Base-by-base conservation (phyloP, 108 stramenopile species). In the Cyclotella cryptica region DNA sequence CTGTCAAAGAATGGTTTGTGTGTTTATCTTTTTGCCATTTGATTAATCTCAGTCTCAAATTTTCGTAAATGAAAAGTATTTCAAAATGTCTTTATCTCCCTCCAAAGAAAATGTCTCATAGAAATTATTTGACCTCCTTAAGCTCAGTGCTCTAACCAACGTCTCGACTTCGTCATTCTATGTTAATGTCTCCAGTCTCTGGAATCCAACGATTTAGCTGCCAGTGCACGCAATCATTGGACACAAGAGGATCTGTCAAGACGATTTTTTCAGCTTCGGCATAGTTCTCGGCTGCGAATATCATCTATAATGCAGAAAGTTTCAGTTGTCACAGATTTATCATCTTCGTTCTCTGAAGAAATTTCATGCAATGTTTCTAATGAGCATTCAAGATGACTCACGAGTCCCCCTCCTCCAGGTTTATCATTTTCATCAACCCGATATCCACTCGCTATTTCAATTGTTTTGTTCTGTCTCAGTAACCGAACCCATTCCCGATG, bases 341-440 rank as follows among this genome's bases (percentile, higher is more conserved):
- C 47, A 49, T 3, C 15, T 49, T 9, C n/a, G 47, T n/a, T n/a
- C n/a, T n/a, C n/a, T n/a, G 47, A n/a, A n/a, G 47, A n/a, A n/a
- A 13, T 45, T 45, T 45, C 11, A 45, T 9, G 18, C 1, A n/a
- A n/a, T n/a, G n/a, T 3, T n/a, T 7, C 15, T 49, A 9, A 49
- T 9, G 3, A 3, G 6, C 3, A 49, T 17, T n/a, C 15, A 17
- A 49, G 15, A n/a, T n/a, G n/a, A 55, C 55, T 55, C 55, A 55
- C 55, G 3, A 89, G 55, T 27, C 85, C 86, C 19, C 88, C 87
- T 29, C 87, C 87, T 44, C 87, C 87, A n/a, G 87, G 87, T 57
- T 75, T 84, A 27, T 85, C 84, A 30, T 86, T 51, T 28, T 62
- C 60, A 75, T 88, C 88, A 18, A 86, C 88, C 10, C 88, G 74